Conservation (phyloP, 2,329 filamentous ascomycete species). For the Penicillium carneum region DNA sequence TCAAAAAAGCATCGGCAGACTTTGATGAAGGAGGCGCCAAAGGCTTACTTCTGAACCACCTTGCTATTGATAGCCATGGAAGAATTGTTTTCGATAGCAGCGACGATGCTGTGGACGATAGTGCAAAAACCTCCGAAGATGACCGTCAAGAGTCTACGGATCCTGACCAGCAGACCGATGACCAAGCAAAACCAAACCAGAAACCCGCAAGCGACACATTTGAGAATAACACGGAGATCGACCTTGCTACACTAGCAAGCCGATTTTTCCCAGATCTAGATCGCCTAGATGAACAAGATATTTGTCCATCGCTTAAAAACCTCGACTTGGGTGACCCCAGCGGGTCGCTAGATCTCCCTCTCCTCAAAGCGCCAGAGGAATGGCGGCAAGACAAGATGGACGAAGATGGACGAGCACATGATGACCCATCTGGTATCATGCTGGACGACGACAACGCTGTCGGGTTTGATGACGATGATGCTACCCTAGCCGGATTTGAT, state of each 20-base stretch:
- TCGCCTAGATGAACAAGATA: constrained; percentile 81
- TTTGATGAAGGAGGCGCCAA: constrained; percentile 98
- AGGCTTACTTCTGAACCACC: constrained; percentile 89
- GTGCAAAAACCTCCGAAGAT: constrained; percentile 49
- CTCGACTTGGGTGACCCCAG: constrained; percentile 89
- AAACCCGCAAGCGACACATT: constrained; percentile 46
- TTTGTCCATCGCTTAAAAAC: constrained; percentile 92
- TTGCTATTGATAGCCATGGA: constrained; percentile 91
- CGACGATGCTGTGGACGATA: constrained; percentile 73
- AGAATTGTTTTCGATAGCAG: constrained; percentile 98
- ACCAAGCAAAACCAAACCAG: constrained; percentile 46
- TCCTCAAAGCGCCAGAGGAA: constrained; percentile 86
- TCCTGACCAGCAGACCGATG: constrained; percentile 57
- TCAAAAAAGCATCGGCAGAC: constrained; percentile 97
- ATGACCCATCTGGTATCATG: constrained; percentile 78
- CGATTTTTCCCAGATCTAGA: constrained; percentile 86
- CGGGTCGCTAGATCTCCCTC: constrained; percentile 85
- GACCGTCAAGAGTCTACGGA: constrained; percentile 54
- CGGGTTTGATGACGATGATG: constrained; percentile 83
- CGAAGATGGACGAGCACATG: constrained; percentile 60
- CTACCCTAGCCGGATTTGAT: constrained; percentile 73
- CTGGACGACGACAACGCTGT: constrained; percentile 85
- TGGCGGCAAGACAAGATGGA: constrained; percentile 74
- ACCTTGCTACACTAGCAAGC: constrained; percentile 74
- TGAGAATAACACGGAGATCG: constrained; percentile 73